These are phyloP conservation scores for Zoysia pacifica DNA, from an alignment of 176 grass and related monocot species.

Conservation along the genomic window DNA sequence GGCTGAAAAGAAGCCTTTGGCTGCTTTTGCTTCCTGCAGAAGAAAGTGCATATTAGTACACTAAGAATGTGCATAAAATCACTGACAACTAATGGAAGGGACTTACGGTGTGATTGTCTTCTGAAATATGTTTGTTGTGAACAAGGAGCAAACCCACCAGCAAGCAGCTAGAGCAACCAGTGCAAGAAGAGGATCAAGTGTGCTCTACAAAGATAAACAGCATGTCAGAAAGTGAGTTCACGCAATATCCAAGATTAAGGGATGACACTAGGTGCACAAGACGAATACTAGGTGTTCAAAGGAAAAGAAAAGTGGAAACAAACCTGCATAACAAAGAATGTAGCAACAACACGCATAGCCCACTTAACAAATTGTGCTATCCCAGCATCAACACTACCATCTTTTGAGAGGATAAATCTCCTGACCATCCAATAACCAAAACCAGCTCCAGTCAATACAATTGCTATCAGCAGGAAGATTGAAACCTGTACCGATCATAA, in stretches of 20 bases:
- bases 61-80: slow-evolving; percentile 17
- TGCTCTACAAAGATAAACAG: slow-evolving; percentile 67
- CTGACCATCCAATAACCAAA: slow-evolving; percentile 92
- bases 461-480: slow-evolving; percentile 71
- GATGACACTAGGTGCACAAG: background rate
- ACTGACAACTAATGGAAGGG: slow-evolving; percentile 18
- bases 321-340: slow-evolving; percentile 82
- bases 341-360: slow-evolving; percentile 81
- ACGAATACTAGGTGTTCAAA: slow-evolving; percentile 16
- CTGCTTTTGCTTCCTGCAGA: slow-evolving; percentile 52
- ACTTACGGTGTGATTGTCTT: slow-evolving; percentile 36
- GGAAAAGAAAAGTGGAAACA: slow-evolving; percentile 11
- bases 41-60: slow-evolving; percentile 35
- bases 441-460: slow-evolving; percentile 77
- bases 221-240: slow-evolving; percentile 33
- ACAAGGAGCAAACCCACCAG: slow-evolving; percentile 65
- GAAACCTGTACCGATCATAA: slow-evolving; percentile 64
- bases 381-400: slow-evolving; percentile 81
- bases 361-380: slow-evolving; percentile 88
- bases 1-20: slow-evolving; percentile 40
- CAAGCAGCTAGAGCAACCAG: slow-evolving; percentile 49
- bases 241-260: background rate
- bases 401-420: slow-evolving; percentile 80
- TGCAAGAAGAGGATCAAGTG: slow-evolving; percentile 76
- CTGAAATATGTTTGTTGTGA: slow-evolving; percentile 39